Conservation (phyloP, 2,329 filamentous ascomycete genomes). For the Ophiosphaerella korrae region DNA sequence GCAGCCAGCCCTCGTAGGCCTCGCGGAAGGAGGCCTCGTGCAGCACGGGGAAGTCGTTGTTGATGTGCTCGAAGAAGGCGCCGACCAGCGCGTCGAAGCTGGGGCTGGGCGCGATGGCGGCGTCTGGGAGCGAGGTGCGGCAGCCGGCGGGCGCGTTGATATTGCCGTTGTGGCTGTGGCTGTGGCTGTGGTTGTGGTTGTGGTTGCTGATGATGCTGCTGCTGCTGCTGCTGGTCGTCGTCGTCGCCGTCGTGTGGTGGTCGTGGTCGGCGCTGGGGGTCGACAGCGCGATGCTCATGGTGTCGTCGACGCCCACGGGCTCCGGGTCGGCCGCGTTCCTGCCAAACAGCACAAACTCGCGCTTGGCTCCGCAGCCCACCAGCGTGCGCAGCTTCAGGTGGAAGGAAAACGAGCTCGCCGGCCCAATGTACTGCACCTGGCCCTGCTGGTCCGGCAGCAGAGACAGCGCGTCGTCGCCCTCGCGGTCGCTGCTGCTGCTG, state of each 20-base stretch:
- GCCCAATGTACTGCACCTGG: constrained; percentile 53
- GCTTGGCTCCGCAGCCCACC: constrained; percentile 39
- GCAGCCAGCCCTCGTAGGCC: constrained; percentile 46
- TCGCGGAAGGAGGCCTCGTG: constrained; percentile 52
- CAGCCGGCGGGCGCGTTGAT: constrained; percentile 27
- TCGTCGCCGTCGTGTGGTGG: no score
- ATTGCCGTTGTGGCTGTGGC: no score
- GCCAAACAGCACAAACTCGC: constrained; percentile 50
- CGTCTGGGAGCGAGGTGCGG: constrained; percentile 15
- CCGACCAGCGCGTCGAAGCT: constrained; percentile 45
- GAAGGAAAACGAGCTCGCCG: constrained; percentile 50
- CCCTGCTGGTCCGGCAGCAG: constrained; percentile 52
- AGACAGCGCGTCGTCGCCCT: constrained; percentile 44
- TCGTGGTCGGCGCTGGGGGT: constrained; percentile 16
- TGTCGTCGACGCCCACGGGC: constrained; percentile 23
- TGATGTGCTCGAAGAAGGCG: constrained; percentile 51
- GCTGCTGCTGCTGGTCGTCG: no score
- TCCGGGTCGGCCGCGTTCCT: constrained; percentile 46
- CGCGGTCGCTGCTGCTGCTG: constrained; percentile 26
- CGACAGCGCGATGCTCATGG: constrained; percentile 21
- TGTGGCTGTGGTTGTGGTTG: constrained; percentile 5
- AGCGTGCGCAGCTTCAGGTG: constrained; percentile 49
- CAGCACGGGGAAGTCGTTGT: constrained; percentile 51
- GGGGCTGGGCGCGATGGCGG: constrained; percentile 6
- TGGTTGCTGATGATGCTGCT: no score